phyloP scores from a whole-genome alignment of 2,329 filamentous ascomycete genomes.

The Neurospora sp. region DNA sequence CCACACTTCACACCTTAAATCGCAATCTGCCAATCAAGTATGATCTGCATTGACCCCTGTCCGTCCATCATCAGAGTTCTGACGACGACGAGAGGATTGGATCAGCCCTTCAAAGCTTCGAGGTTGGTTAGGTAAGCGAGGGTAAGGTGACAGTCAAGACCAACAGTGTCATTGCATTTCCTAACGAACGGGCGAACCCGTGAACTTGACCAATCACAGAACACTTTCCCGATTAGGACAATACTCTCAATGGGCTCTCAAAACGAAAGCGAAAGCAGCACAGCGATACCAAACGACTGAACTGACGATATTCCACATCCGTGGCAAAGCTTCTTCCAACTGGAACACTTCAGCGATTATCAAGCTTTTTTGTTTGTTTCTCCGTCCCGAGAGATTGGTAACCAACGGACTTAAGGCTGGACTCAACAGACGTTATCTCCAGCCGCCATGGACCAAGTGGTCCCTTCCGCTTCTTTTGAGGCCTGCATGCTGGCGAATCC shows the following conservation, averaged over 20 bases:
- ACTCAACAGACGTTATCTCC: not conserved
- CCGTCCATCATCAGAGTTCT: not conserved
- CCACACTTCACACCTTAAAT: not conserved
- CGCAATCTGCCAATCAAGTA: not conserved
- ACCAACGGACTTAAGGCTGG: not conserved
- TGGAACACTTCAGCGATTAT: not conserved
- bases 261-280: not conserved
- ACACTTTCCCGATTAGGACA: not conserved
- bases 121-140: not conserved
- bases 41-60: not conserved
- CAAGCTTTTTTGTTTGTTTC: not conserved
- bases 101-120: not conserved
- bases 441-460: not conserved
- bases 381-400: not conserved
- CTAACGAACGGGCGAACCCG: not conserved
- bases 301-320: not conserved
- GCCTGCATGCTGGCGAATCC: not conserved
- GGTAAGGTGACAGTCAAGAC: not conserved
- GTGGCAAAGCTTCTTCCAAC: not conserved
- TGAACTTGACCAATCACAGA: not conserved
- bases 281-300: not conserved
- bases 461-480: not conserved
- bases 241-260: not conserved
- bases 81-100: not conserved
- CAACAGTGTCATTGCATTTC: not conserved